Conservation (phyloP, 768 basidiomycete species). For the Suillus luteus region DNA sequence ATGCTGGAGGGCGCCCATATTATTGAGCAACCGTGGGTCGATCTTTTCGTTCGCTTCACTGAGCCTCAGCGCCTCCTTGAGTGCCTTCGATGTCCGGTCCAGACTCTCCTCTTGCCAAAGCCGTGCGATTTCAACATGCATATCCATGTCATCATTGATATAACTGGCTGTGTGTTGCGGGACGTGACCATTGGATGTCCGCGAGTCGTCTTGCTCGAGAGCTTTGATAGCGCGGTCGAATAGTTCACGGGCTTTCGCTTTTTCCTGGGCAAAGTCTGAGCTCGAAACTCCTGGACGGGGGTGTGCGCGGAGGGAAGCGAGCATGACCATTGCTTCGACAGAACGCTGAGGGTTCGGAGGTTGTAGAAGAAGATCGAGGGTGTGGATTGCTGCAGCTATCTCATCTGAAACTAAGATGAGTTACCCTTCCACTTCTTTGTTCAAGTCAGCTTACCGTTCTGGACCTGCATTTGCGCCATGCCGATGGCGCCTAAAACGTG, state of each 20-base stretch:
- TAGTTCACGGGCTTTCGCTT: conserved; percentile 72
- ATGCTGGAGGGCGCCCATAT: conserved; percentile 76
- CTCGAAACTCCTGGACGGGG: conserved; percentile 79
- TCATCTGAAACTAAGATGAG: conserved; percentile 56
- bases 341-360: conserved; percentile 64
- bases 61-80: conserved; percentile 72
- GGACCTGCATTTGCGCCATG: conserved; percentile 84
- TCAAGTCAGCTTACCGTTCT: conserved; percentile 56
- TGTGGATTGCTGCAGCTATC: conserved; percentile 81
- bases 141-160: conserved; percentile 77
- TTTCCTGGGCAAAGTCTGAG: conserved; percentile 73
- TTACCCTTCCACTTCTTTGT: conserved; percentile 2
- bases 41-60: conserved; percentile 50
- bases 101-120: conserved; percentile 84
- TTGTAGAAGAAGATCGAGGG: conserved; percentile 76
- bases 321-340: conserved; percentile 83
- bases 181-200: conserved; percentile 37
- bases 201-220: conserved; percentile 63
- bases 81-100: conserved; percentile 71
- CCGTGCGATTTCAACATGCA: conserved; percentile 89
- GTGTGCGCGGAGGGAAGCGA: conserved; percentile 85
- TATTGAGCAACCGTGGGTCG: conserved; percentile 77
- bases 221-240: conserved; percentile 74
- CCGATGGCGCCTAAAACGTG: conserved; percentile 82
- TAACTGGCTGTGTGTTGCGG: conserved; percentile 46